Conservation (phyloP, 345 rosid species). For the Hibiscus trionum region DNA sequence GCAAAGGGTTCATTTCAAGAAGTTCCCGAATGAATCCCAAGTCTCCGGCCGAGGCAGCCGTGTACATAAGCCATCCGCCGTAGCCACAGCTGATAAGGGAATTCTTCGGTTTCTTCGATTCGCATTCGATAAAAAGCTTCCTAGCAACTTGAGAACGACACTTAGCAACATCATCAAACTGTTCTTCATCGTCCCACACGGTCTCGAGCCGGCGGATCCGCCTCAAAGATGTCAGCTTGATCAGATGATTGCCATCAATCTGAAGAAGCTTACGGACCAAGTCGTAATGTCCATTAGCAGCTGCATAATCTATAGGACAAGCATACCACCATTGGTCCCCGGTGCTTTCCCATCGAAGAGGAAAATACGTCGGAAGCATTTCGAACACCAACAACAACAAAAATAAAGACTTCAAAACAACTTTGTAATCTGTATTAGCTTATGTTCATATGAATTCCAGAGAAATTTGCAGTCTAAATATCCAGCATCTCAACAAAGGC, state of each 20-base stretch:
- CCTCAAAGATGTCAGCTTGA: conserved; percentile 86
- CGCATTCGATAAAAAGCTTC: conserved; percentile 59
- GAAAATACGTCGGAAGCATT: conserved; percentile 71
- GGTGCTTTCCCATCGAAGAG: conserved; percentile 93
- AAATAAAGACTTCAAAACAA: too few species aligned
- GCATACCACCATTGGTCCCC: conserved; percentile 99
- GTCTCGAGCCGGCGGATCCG: conserved; percentile 91
- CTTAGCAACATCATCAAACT: conserved; percentile 58
- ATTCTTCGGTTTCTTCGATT: conserved; percentile 37
- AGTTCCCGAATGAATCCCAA: conserved; percentile 51
- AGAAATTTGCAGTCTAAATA: not conserved
- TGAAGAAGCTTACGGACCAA: conserved; percentile 78
- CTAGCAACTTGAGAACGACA: conserved; percentile 65
- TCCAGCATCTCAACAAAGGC: not conserved
- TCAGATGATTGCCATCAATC: conserved; percentile 76
- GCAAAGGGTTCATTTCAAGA: conserved; percentile 57
- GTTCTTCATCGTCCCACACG: conserved; percentile 82
- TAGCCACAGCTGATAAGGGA: conserved; percentile 65
- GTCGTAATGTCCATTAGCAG: conserved; percentile 88
- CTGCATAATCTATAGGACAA: conserved; percentile 87
- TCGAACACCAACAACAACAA: not conserved
- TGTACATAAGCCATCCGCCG: conserved; percentile 90
- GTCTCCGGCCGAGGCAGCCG: conserved; percentile 94
- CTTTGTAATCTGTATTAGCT: too few species aligned
- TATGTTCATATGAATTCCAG: not conserved